Evolutionary conservation across 1,284 basidiomycete species (phyloP), one percentile per base, ranked within the genome.

Genomic region (Omphalotus olearius): DNA sequence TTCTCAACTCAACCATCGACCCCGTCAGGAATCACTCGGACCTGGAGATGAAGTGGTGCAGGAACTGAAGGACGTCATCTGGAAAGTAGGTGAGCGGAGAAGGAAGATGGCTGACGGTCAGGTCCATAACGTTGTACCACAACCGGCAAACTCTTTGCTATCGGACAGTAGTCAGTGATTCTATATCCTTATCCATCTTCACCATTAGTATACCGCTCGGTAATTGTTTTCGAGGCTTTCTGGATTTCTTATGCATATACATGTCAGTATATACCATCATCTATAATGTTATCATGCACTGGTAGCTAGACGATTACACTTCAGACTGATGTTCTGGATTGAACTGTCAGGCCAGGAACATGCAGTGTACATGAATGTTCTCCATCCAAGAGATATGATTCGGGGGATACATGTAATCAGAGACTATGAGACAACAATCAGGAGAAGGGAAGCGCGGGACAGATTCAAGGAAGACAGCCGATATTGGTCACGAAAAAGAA

Each of bases 11-110:
- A 30, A 13, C 4, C 20, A 17, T 16, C 30, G 40, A n/a, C 36
- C 48, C 20, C 54, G 57, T 35, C 48, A 42, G 38, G 79, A 80
- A 61, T 69, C 70, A 48, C 86, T 84, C 83, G 87, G 85, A 0
- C 88, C 86, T 9, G 80, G 82, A 10, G 83, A 81, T 1, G 88
- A 91, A 55, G 87, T 91, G 33, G 87, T 91, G 6, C 82, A 88
- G 61, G 88, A 91, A 67, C 69, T 91, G 58, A 88, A 86, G 65
- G 86, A 88, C 60, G 88, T 91, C 13, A 91, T 91, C 26, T 88
- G 84, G 82, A 84, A 88, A 62, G 88, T 91, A 5, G 78, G 85
- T 18, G 84, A 90, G 67, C 73, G 74, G 62, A 71, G 82, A 61
- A 68, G 84, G 56, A 75, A 72, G 65, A 72, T 84, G 74, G 66